Conservation (phyloP, 306 rosid species). For the Corylus avellana region DNA sequence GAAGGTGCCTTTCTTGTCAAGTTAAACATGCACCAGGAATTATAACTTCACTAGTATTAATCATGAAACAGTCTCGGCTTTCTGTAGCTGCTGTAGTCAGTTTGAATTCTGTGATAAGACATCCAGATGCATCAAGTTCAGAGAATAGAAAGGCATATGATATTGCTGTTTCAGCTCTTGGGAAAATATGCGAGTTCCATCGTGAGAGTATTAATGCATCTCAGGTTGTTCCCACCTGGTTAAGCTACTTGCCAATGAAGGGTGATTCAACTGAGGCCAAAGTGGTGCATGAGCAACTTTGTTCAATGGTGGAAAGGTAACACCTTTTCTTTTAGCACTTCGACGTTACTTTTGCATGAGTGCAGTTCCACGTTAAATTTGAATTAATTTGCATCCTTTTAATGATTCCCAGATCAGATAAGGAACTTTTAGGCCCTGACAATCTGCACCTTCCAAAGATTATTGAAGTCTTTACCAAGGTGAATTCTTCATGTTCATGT, state of each 20-base stretch:
- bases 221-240: constrained; percentile 32
- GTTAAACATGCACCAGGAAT: neutral
- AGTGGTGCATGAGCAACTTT: constrained; percentile 19
- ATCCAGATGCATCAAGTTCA: neutral
- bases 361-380: constrained; percentile 1
- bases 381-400: neutral
- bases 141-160: neutral
- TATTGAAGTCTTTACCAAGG: constrained; percentile 8
- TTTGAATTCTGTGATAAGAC: neutral
- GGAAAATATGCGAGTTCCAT: constrained; percentile 28
- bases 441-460: constrained; percentile 16
- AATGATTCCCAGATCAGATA: constrained; percentile 20
- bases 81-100: constrained; percentile 19
- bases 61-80: neutral
- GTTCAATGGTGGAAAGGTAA: constrained; percentile 21
- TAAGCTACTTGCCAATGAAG: constrained; percentile 28
- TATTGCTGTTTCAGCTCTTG: constrained; percentile 34
- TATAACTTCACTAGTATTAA: neutral
- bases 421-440: constrained; percentile 28
- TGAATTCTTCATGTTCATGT: neutral
- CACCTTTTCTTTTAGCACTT: too few species aligned
- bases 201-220: constrained; percentile 13
- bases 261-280: constrained; percentile 9
- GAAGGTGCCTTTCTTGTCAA: constrained; percentile 21
- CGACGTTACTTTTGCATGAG: neutral